phyloP scores from a whole-genome alignment of 352 stramenopile species.

The Phytophthora fragariaefolia region DNA sequence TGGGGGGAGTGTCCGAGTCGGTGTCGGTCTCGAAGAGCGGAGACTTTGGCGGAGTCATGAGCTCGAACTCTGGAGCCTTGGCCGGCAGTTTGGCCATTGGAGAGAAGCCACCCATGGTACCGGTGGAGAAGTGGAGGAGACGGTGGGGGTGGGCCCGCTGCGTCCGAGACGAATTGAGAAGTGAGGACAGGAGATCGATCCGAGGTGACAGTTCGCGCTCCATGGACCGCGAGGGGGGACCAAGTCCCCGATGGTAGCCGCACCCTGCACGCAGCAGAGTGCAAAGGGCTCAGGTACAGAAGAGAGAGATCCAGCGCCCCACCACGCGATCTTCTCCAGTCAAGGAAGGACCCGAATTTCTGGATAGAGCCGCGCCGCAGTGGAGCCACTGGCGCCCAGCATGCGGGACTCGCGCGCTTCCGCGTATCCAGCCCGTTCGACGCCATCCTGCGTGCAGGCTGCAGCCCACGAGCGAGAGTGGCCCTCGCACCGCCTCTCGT shows the following conservation, averaged over 20 bases:
- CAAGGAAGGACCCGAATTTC: slow-evolving; percentile 23
- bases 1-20: too few relatives aligned
- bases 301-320: slow-evolving; percentile 18
- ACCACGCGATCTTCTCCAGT: not conserved
- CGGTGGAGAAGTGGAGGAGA: not conserved
- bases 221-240: slow-evolving; percentile 6
- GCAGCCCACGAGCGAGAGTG: slow-evolving; percentile 18
- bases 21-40: slow-evolving; percentile 7
- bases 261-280: not conserved
- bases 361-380: too few relatives aligned
- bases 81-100: not conserved
- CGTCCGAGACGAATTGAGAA: slow-evolving; percentile 29
- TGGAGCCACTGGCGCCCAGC: slow-evolving; percentile 16
- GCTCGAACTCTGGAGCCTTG: too few relatives aligned
- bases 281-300: slow-evolving; percentile 23
- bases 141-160: slow-evolving; percentile 6
- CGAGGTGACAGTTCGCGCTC: too few relatives aligned
- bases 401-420: slow-evolving; percentile 16
- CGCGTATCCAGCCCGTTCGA: slow-evolving; percentile 13
- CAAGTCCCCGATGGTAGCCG: slow-evolving; percentile 7
- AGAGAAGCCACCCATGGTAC: not conserved
- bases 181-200: slow-evolving; percentile 25
- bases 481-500: too few relatives aligned
- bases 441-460: not conserved
- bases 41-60: not conserved